phyloP scores from a whole-genome alignment of 2,329 filamentous ascomycete genomes.

The Aureobasidium musti region DNA sequence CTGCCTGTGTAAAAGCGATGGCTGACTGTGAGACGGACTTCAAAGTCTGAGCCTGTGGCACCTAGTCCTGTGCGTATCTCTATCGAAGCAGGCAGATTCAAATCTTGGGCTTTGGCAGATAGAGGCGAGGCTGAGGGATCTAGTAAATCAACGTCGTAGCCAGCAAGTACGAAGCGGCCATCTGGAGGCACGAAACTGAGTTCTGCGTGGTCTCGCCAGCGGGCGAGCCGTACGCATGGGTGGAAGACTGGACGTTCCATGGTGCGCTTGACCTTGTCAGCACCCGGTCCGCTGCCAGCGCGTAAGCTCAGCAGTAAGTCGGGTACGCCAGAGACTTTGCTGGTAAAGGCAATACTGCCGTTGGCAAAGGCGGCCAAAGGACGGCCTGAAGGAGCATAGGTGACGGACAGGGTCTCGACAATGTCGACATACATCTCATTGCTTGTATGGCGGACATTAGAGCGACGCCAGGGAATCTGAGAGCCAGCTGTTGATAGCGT shows the following conservation, averaged over 20 bases:
- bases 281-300: slow-evolving; percentile 73
- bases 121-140: slow-evolving; percentile 55
- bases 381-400: slow-evolving; percentile 84
- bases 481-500: slow-evolving; percentile 34
- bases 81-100: slow-evolving; percentile 79
- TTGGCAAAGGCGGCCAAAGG: slow-evolving; percentile 84
- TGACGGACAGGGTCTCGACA: slow-evolving; percentile 84
- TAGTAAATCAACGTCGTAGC: slow-evolving; percentile 90
- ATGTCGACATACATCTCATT: slow-evolving; percentile 98
- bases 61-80: slow-evolving; percentile 83
- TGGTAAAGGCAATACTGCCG: slow-evolving; percentile 91
- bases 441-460: slow-evolving; percentile 91
- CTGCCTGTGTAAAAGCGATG: slow-evolving; percentile 46
- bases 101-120: slow-evolving; percentile 50
- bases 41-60: slow-evolving; percentile 75
- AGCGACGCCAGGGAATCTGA: slow-evolving; percentile 82
- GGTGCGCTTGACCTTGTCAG: slow-evolving; percentile 48
- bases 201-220: slow-evolving; percentile 86
- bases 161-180: slow-evolving; percentile 87
- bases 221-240: slow-evolving; percentile 86
- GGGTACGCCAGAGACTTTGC: slow-evolving; percentile 91
- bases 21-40: slow-evolving; percentile 75
- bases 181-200: slow-evolving; percentile 96
- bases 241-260: slow-evolving; percentile 93
- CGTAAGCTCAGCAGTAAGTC: slow-evolving; percentile 77